These are phyloP conservation scores for Tulasnella sp. DNA, from an alignment of 768 basidiomycete genomes.

Conservation along the genomic window DNA sequence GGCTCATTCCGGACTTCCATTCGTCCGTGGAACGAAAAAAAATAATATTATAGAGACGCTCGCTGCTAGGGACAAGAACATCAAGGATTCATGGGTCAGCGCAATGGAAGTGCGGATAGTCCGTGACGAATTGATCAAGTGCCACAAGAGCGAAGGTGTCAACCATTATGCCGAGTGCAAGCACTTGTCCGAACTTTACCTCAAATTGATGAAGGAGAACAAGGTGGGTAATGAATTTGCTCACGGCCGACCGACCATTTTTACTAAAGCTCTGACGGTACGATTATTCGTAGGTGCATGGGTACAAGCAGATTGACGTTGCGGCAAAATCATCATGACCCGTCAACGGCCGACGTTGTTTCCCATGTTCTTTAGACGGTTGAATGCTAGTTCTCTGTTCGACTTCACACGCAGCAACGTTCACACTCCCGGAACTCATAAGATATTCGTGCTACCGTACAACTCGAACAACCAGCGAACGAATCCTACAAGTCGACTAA, in stretches of 20 bases:
- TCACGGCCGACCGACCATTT: not conserved
- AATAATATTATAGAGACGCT: slow-evolving; percentile 21
- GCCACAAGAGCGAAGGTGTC: slow-evolving; percentile 82
- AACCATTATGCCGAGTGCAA: slow-evolving; percentile 87
- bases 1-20: not conserved
- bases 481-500: slow-evolving; percentile 1
- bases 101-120: slow-evolving; percentile 90
- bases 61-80: slow-evolving; percentile 51
- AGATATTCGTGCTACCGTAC: slow-evolving; percentile 1
- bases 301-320: slow-evolving; percentile 71
- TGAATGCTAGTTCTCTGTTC: not conserved
- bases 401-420: not conserved
- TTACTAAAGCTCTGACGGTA: slow-evolving; percentile 5
- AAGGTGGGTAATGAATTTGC: slow-evolving; percentile 47
- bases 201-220: slow-evolving; percentile 67
- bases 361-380: not conserved
- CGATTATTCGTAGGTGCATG: slow-evolving; percentile 55
- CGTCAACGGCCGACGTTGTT: not conserved
- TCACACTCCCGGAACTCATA: not conserved
- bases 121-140: slow-evolving; percentile 79
- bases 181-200: slow-evolving; percentile 76
- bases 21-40: not conserved
- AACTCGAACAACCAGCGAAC: not conserved
- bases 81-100: slow-evolving; percentile 90
- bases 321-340: slow-evolving; percentile 12